These are phyloP conservation scores for Boletus semigastroideus DNA, from an alignment of 1,284 basidiomycete genomes.

Conservation along the genomic window DNA sequence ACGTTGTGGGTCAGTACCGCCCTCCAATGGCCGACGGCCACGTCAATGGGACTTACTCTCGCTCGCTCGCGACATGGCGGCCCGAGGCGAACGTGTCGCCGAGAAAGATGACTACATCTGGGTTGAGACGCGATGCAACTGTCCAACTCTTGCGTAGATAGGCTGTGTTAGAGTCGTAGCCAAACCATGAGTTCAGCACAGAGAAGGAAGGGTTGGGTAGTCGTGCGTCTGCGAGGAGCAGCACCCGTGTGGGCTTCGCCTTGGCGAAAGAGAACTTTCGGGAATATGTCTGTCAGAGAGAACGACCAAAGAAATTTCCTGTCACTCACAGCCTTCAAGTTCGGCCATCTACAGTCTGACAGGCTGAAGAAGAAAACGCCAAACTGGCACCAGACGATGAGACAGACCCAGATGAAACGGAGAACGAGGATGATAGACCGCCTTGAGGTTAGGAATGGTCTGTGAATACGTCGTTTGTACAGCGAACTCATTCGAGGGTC, in stretches of 20 bases:
- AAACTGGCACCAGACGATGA: slow-evolving; percentile 72
- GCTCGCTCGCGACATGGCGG: slow-evolving; percentile 58
- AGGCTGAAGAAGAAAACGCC: slow-evolving; percentile 54
- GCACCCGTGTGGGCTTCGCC: slow-evolving; percentile 57
- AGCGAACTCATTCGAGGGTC: slow-evolving; percentile 25
- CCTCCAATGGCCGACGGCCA: neutral
- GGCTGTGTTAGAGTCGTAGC: slow-evolving; percentile 42
- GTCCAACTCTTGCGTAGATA: slow-evolving; percentile 85
- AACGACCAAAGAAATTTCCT: neutral
- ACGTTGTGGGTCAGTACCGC: neutral
- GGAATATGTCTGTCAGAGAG: slow-evolving; percentile 10
- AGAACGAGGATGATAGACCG: slow-evolving; percentile 33
- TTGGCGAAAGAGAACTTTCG: slow-evolving; percentile 12
- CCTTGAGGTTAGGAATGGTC: slow-evolving; percentile 25
- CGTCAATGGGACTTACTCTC: slow-evolving; percentile 64
- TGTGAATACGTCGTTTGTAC: slow-evolving; percentile 28
- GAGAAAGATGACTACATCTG: slow-evolving; percentile 77
- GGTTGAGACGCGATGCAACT: slow-evolving; percentile 57
- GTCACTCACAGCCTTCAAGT: slow-evolving; percentile 35
- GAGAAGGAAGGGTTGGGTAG: slow-evolving; percentile 67
- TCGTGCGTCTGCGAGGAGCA: slow-evolving; percentile 83
- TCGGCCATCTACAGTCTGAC: slow-evolving; percentile 62
- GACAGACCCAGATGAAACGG: slow-evolving; percentile 54
- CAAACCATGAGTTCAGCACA: slow-evolving; percentile 50
- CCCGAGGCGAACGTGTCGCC: slow-evolving; percentile 91